Conservation (phyloP, 148 eudicot species). For the Rhododendron ovatum region DNA sequence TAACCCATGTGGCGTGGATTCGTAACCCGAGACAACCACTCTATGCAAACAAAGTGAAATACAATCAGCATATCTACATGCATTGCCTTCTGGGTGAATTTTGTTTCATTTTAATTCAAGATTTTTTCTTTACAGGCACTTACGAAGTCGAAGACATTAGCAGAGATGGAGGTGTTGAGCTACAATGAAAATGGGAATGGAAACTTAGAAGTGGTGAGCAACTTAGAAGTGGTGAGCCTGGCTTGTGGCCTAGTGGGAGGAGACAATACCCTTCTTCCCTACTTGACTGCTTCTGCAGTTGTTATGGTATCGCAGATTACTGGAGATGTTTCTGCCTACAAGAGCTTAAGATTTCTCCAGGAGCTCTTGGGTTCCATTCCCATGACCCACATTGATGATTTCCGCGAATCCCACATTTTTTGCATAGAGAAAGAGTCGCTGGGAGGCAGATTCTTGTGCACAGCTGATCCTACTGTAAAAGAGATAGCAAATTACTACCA, state of each 20-base stretch:
- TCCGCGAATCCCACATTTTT: constrained; percentile 7
- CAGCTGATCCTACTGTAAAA: neutral
- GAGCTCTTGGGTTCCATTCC: constrained; percentile 40
- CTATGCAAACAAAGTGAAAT: no score
- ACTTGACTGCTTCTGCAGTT: constrained; percentile 4
- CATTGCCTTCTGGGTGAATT: no score
- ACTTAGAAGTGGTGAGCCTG: constrained; percentile 34
- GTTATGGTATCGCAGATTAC: constrained; percentile 19
- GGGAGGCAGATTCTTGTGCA: constrained; percentile 36
- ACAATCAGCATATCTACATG: no score
- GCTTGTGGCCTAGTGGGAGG: constrained; percentile 51
- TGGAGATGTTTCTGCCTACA: neutral
- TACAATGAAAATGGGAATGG: constrained; percentile 11
- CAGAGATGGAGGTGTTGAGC: constrained; percentile 30
- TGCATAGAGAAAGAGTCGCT: constrained; percentile 35
- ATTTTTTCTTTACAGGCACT: constrained; percentile 19
- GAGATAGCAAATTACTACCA: neutral
- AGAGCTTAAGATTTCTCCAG: constrained; percentile 21
- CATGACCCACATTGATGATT: constrained; percentile 44
- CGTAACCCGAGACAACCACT: no score
- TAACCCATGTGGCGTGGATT: no score
- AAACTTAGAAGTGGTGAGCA: constrained; percentile 28
- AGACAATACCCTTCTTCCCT: constrained; percentile 26
- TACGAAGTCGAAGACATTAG: constrained; percentile 24
- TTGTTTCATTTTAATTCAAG: neutral